Evolutionary conservation across 1,139 yeast species (phyloP).

Genomic region (Saccharomycopsis phalli): DNA sequence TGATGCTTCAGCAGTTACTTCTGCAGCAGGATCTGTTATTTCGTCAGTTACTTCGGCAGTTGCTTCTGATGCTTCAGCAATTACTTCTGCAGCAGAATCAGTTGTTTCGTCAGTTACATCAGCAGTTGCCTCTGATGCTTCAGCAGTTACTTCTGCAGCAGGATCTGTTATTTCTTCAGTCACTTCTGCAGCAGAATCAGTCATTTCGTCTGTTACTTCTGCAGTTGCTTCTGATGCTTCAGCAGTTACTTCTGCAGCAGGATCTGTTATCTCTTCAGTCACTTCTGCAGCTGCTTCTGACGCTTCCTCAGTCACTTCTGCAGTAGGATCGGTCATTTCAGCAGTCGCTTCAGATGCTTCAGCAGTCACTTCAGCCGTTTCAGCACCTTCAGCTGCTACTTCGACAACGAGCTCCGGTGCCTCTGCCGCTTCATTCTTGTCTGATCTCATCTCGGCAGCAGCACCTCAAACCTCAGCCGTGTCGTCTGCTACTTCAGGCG

Average conservation of each 20-base stretch:
- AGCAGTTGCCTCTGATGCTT: background rate
- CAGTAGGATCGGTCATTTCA: conserved; percentile 21
- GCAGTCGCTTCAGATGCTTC: conserved; percentile 20
- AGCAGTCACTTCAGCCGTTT: background rate
- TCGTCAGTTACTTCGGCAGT: background rate
- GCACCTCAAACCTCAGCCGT: too few relatives aligned
- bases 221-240: background rate
- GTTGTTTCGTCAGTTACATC: background rate
- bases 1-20: background rate
- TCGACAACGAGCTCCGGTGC: conserved; percentile 23
- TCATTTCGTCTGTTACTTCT: conserved; percentile 1
- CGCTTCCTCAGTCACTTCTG: background rate
- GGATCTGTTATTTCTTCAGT: background rate
- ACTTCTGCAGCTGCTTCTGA: background rate
- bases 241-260: conserved; percentile 1
- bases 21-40: background rate
- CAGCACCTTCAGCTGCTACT: conserved; percentile 37
- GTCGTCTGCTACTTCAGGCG: too few relatives aligned
- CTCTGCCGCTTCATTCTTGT: too few relatives aligned
- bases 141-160: background rate
- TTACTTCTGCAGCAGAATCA: background rate
- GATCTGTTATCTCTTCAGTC: background rate
- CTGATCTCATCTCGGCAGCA: too few relatives aligned
- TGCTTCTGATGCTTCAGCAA: background rate
- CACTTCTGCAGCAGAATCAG: background rate